phyloP scores from a whole-genome alignment of 495 filamentous ascomycete genomes.

The Penicillium maclennaniae region DNA sequence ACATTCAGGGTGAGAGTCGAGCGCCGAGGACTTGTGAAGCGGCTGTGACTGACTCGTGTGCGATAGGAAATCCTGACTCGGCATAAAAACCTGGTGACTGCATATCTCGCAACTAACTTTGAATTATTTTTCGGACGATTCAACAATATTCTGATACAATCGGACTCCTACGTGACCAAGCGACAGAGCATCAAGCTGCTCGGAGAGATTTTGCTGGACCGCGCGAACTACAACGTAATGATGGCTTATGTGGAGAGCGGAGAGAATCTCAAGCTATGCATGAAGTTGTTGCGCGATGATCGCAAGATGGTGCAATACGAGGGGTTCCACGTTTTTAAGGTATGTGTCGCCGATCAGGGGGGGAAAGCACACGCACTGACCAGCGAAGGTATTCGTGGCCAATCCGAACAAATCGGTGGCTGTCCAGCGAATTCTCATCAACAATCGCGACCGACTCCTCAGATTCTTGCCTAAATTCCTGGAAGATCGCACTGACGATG shows the following conservation, averaged over 20 bases:
- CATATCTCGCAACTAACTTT: conserved; percentile 83
- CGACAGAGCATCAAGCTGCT: conserved; percentile 96
- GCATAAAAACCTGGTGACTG: conserved; percentile 83
- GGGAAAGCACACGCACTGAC: conserved; percentile 18
- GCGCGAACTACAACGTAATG: conserved; percentile 97
- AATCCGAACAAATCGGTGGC: conserved; percentile 93
- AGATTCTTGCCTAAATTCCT: conserved; percentile 87
- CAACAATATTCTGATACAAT: conserved; percentile 82
- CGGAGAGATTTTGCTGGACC: conserved; percentile 89
- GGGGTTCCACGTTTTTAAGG: conserved; percentile 98
- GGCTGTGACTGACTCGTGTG: background rate
- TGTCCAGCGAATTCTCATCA: conserved; percentile 90
- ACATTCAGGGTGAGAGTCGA: conserved; percentile 72
- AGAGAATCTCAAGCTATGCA: conserved; percentile 94
- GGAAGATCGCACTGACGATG: conserved; percentile 93
- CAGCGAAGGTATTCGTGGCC: conserved; percentile 81
- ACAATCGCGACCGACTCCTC: conserved; percentile 87
- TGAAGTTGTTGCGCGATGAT: conserved; percentile 93
- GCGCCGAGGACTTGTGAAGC: background rate
- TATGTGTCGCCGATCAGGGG: conserved; percentile 28
- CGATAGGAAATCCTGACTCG: conserved; percentile 84
- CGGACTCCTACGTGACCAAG: conserved; percentile 96
- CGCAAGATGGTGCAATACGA: conserved; percentile 99
- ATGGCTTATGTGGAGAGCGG: conserved; percentile 91
- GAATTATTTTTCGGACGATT: conserved; percentile 87